Conservation (phyloP, 345 rosid species). For the Punica granatum region DNA sequence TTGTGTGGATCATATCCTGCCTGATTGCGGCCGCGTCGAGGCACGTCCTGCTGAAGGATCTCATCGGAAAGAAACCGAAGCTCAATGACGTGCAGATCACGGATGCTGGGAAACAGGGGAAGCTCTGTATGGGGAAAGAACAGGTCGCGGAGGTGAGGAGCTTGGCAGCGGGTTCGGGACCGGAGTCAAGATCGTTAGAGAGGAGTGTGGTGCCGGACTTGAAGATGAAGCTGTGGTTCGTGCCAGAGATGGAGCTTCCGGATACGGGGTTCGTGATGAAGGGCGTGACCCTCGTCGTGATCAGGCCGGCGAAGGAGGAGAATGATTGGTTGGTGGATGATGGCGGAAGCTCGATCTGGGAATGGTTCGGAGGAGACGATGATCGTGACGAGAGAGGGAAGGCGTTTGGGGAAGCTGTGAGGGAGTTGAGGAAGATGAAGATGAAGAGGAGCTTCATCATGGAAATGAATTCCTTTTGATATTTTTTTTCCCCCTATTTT, state of each 20-base stretch:
- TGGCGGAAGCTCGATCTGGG: neutral
- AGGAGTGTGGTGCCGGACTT: constrained; percentile 30
- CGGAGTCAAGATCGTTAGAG: constrained; percentile 12
- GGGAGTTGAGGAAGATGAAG: constrained; percentile 35
- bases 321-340: neutral
- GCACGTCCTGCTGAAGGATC: constrained; percentile 24
- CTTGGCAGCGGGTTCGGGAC: constrained; percentile 9
- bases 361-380: constrained; percentile 7
- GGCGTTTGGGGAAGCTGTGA: constrained; percentile 31
- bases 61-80: constrained; percentile 15
- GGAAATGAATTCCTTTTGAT: constrained; percentile 42
- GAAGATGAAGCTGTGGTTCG: constrained; percentile 28
- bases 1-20: constrained; percentile 32
- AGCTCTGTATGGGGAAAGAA: constrained; percentile 17
- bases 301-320: constrained; percentile 17
- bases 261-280: constrained; percentile 26
- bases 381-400: constrained; percentile 10
- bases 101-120: constrained; percentile 30
- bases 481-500: neutral
- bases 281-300: constrained; percentile 35
- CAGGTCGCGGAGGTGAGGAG: constrained; percentile 26
- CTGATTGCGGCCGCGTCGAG: constrained; percentile 31
- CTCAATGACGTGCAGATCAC: constrained; percentile 19
- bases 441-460: constrained; percentile 30
- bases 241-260: constrained; percentile 32